Conservation (phyloP, 1,284 basidiomycete genomes). For the Boletus coffeatus region DNA sequence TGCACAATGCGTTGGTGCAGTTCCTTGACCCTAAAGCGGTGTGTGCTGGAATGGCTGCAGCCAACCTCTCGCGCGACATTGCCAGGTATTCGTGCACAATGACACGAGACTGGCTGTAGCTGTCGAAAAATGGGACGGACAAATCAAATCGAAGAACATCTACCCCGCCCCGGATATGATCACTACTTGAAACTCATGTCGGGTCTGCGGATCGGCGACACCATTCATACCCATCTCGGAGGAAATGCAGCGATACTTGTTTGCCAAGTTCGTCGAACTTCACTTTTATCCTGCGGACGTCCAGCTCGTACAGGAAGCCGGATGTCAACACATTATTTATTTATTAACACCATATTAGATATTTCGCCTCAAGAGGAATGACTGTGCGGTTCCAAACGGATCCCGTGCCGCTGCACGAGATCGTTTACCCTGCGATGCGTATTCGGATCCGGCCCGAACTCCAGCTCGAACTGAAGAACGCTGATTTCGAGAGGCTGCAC, state of each 20-base stretch:
- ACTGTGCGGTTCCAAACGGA: constrained; percentile 92
- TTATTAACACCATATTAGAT: constrained; percentile 90
- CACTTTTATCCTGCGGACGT: constrained; percentile 89
- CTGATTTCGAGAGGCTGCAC: constrained; percentile 78
- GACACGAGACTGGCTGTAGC: constrained; percentile 80
- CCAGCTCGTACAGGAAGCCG: constrained; percentile 73
- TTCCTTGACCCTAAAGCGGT: constrained; percentile 68
- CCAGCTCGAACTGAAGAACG: constrained; percentile 85
- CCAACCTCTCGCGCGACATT: constrained; percentile 79
- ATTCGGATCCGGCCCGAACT: constrained; percentile 83
- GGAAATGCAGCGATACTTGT: constrained; percentile 92
- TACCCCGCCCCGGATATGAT: constrained; percentile 67
- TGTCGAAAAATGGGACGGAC: constrained; percentile 82
- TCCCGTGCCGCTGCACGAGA: constrained; percentile 76
- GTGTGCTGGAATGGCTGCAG: constrained; percentile 83
- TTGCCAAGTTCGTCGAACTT: constrained; percentile 89
- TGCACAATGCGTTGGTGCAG: constrained; percentile 63
- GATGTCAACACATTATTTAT: constrained; percentile 95
- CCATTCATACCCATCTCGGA: constrained; percentile 89
- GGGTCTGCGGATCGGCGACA: constrained; percentile 75
- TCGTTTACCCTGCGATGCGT: constrained; percentile 85
- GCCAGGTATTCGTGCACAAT: constrained; percentile 87
- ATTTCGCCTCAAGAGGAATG: constrained; percentile 81
- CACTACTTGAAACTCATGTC: constrained; percentile 92
- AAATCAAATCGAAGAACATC: constrained; percentile 53